Conservation (phyloP, 2,329 filamentous ascomycete genomes). For the Hypocrella siamensis region DNA sequence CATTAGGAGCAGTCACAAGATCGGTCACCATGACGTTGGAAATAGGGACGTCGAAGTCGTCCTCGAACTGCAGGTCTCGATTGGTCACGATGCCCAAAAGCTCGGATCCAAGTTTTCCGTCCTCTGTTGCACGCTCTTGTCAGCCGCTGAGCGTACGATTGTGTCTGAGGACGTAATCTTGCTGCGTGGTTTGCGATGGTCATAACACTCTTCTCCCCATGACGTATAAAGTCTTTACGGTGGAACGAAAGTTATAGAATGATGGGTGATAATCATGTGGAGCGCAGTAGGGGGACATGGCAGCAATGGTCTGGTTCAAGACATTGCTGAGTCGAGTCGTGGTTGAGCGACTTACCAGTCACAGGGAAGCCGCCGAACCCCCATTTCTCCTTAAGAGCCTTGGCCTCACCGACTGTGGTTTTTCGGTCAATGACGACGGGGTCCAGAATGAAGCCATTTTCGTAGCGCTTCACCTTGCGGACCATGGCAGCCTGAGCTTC, state of each 20-base stretch:
- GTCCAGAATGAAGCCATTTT: conserved; percentile 97
- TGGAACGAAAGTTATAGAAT: conserved; percentile 99
- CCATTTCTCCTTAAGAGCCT: conserved; percentile 91
- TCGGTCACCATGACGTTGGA: conserved; percentile 91
- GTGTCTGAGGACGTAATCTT: no score
- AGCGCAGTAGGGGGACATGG: conserved; percentile 7
- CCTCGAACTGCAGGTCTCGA: conserved; percentile 94
- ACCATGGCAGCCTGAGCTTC: conserved; percentile 98
- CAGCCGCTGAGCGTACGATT: conserved; percentile 4
- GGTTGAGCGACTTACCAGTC: conserved; percentile 59
- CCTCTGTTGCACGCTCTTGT: conserved; percentile 41
- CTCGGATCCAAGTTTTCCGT: conserved; percentile 85
- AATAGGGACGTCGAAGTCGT: conserved; percentile 54
- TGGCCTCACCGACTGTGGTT: conserved; percentile 83
- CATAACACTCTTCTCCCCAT: conserved; percentile 50
- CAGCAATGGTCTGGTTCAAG: conserved; percentile 1
- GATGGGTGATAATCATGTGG: conserved; percentile 62
- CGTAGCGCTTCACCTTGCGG: conserved; percentile 95
- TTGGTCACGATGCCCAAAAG: conserved; percentile 95
- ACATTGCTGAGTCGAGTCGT: no score
- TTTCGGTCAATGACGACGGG: conserved; percentile 79
- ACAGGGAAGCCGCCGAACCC: conserved; percentile 97
- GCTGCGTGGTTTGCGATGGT: no score
- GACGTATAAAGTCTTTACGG: conserved; percentile 77
- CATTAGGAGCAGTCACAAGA: conserved; percentile 71